Conservation (phyloP, 2,329 filamentous ascomycete species). For the Ophiostoma piceae region DNA sequence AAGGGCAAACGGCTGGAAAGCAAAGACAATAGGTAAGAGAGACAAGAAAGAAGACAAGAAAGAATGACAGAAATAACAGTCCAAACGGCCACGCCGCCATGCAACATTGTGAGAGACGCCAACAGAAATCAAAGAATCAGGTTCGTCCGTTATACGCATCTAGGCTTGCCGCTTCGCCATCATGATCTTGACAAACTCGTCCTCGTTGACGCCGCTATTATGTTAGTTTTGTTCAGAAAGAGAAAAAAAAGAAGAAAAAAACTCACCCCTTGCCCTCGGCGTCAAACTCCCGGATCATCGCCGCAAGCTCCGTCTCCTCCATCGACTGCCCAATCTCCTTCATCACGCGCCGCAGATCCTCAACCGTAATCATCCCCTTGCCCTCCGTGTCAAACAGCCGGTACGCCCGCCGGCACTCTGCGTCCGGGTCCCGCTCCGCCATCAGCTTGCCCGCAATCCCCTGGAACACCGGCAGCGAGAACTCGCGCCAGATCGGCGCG, state of each 20-base stretch:
- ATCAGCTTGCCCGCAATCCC: conserved; percentile 75
- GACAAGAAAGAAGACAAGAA: neutral
- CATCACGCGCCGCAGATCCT: conserved; percentile 81
- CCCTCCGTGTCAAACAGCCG: conserved; percentile 85
- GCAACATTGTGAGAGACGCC: neutral
- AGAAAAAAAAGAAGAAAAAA: neutral
- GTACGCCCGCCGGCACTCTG: conserved; percentile 89
- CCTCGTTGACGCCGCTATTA: conserved; percentile 54
- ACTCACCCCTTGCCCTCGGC: conserved; percentile 72
- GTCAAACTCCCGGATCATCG: conserved; percentile 99
- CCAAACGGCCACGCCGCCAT: conserved; percentile 2
- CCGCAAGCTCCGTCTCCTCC: conserved; percentile 83
- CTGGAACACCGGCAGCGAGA: conserved; percentile 68
- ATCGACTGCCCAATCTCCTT: conserved; percentile 88
- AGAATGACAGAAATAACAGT: neutral
- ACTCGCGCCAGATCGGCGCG: conserved; percentile 62
- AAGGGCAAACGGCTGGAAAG: neutral
- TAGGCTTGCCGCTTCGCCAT: conserved; percentile 35
- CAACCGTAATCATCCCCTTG: conserved; percentile 86
- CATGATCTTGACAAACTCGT: conserved; percentile 65
- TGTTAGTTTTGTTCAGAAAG: conserved; percentile 8
- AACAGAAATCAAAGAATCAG: neutral
- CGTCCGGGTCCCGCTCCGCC: conserved; percentile 72
- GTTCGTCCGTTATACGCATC: neutral
- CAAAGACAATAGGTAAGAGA: neutral